Conservation (phyloP, 2,329 filamentous ascomycete species). For the Didymosphaeria variabile region DNA sequence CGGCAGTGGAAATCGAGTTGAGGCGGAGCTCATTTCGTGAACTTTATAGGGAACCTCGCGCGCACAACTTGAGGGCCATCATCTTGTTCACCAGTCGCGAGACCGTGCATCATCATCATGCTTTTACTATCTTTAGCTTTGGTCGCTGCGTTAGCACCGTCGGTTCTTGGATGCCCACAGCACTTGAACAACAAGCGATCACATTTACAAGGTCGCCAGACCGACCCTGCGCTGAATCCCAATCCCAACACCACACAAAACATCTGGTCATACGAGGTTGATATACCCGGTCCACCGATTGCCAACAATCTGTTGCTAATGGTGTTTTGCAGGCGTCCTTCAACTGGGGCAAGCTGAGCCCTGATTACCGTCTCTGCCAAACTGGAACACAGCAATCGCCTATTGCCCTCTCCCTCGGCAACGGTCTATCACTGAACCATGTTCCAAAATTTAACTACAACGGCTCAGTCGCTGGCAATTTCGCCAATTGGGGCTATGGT, state of each 20-base stretch:
- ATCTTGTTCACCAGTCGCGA: neutral
- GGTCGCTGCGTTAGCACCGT: neutral
- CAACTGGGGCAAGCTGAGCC: slow-evolving; percentile 52
- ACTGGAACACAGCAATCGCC: slow-evolving; percentile 62
- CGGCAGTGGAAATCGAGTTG: neutral
- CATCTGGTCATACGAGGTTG: neutral
- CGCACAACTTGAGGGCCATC: neutral
- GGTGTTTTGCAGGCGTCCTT: slow-evolving; percentile 38
- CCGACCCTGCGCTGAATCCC: neutral
- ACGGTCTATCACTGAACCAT: slow-evolving; percentile 54
- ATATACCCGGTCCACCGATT: neutral
- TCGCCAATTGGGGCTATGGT: slow-evolving; percentile 62
- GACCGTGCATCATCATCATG: neutral
- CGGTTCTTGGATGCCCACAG: neutral
- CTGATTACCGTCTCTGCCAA: slow-evolving; percentile 58
- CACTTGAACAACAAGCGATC: neutral
- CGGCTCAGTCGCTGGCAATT: slow-evolving; percentile 47
- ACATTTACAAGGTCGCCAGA: neutral
- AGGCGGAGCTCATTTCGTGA: neutral
- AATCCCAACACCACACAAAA: neutral
- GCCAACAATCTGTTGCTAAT: neutral
- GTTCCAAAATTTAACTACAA: slow-evolving; percentile 55
- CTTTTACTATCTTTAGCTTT: neutral
- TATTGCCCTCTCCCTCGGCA: slow-evolving; percentile 54
- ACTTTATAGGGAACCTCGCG: neutral